phyloP scores from a whole-genome alignment of 805 yeast genomes.

The Starmera pachycereana region DNA sequence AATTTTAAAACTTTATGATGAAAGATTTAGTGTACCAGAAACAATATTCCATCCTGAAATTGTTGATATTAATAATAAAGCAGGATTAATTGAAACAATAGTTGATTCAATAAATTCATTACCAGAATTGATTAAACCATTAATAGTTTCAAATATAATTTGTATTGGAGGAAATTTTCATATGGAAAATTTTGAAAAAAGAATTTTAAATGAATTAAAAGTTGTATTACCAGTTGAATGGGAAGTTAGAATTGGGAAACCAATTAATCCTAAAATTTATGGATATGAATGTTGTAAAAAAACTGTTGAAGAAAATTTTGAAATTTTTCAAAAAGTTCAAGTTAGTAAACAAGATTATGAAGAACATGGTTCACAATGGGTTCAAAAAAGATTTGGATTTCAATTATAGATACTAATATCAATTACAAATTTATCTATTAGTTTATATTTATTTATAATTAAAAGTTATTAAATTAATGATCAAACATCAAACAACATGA shows the following conservation, averaged over 20 bases:
- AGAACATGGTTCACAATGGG: constrained; percentile 63
- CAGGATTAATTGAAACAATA: constrained; percentile 66
- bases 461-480: no score
- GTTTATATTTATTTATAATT: no score
- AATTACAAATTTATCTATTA: neutral
- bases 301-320: constrained; percentile 19
- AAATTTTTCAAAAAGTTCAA: constrained; percentile 35
- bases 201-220: constrained; percentile 53
- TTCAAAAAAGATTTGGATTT: constrained; percentile 31
- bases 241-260: constrained; percentile 40
- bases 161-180: constrained; percentile 78
- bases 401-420: constrained; percentile 20
- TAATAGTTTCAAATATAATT: constrained; percentile 69
- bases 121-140: constrained; percentile 66
- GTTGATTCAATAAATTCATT: constrained; percentile 57
- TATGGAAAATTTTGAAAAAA: constrained; percentile 51
- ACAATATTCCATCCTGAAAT: constrained; percentile 78
- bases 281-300: constrained; percentile 50
- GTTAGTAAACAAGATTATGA: constrained; percentile 72
- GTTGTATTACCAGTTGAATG: constrained; percentile 65
- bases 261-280: constrained; percentile 28
- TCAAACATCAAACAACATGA: constrained; percentile 20
- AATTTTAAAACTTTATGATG: constrained; percentile 62
- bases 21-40: constrained; percentile 83
- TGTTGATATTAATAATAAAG: constrained; percentile 58